phyloP scores from a whole-genome alignment of 441 rosid species.

The Populus hybrid region DNA sequence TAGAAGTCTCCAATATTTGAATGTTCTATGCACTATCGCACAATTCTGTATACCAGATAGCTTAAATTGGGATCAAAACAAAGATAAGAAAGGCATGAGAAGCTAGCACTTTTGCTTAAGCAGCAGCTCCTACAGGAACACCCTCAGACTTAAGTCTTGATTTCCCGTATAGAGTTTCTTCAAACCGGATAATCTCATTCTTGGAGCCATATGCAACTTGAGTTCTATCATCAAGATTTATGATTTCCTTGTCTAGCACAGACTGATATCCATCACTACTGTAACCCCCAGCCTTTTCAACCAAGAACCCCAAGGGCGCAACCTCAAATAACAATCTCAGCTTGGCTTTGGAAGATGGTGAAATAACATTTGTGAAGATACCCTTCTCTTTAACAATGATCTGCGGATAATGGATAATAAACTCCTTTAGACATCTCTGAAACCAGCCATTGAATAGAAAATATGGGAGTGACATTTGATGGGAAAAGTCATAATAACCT shows the following conservation, averaged over 20 bases:
- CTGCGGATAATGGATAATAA: constrained; percentile 28
- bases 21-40: constrained; percentile 13
- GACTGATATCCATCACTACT: constrained; percentile 87
- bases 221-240: constrained; percentile 80
- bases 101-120: constrained; percentile 29
- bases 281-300: constrained; percentile 93
- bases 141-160: constrained; percentile 79
- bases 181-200: constrained; percentile 86
- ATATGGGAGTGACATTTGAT: neutral
- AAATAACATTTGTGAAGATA: constrained; percentile 81
- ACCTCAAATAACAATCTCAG: constrained; percentile 93
- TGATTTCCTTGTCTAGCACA: constrained; percentile 73
- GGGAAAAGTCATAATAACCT: constrained; percentile 36
- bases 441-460: neutral
- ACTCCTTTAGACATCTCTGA: neutral
- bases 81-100: constrained; percentile 4
- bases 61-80: constrained; percentile 3
- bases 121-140: constrained; percentile 77
- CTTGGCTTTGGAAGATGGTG: constrained; percentile 88
- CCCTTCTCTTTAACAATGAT: constrained; percentile 97
- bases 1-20: neutral
- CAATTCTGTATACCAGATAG: constrained; percentile 17
- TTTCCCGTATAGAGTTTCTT: constrained; percentile 75
- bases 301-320: constrained; percentile 81
- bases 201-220: constrained; percentile 98